Evolutionary conservation across 2,329 filamentous ascomycete species (phyloP), one percentile per base, ranked within the genome.

Genomic region (Colletotrichum filicis): DNA sequence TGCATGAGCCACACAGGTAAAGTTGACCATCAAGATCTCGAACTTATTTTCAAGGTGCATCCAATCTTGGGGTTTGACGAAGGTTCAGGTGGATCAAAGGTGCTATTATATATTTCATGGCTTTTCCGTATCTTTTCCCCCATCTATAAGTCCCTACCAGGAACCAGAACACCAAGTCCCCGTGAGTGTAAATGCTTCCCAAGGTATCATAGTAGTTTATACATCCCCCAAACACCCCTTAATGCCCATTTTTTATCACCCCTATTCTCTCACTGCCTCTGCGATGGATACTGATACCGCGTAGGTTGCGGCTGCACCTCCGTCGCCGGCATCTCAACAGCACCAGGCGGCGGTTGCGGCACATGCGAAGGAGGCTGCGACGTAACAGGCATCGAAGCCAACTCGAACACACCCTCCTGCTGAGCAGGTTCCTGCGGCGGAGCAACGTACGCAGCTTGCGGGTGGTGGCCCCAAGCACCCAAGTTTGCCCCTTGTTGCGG

Each of bases 241-340:
- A 4, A 19, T 28, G 32, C 16, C 14, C 30, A 4, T 28, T 32
- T 19, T n/a, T 11, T 1, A 22, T 16, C 49, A 11, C 2, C 7
- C 26, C 16, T 16, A 2, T 14, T 9, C 28, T 22, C n/a, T 49
- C 12, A 24, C 14, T 56, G n/a, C 59, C 42, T 37, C 22, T 63
- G 66, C 1, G 65, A 64, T 4, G 69, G 69, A 3, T 72, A 69
- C 2, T 64, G 58, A 8, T 63, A 72, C 9, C 59, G 46, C 8
- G 30, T 9, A 3, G 65, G 22, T 5, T 26, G 24, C 12, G 56
- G 61, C 7, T 66, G 55, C 19, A 71, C 68, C 32, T 73, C 66
- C 2, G 67, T 57, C 26, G 74, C 74, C 22, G 74, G 73, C 73
- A 75, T 75, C 70, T 75, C 74, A 5, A 73, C 73, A 4, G 56